Evolutionary conservation across 305 asterid genomes (phyloP).

Genomic region (Lippia alba): DNA sequence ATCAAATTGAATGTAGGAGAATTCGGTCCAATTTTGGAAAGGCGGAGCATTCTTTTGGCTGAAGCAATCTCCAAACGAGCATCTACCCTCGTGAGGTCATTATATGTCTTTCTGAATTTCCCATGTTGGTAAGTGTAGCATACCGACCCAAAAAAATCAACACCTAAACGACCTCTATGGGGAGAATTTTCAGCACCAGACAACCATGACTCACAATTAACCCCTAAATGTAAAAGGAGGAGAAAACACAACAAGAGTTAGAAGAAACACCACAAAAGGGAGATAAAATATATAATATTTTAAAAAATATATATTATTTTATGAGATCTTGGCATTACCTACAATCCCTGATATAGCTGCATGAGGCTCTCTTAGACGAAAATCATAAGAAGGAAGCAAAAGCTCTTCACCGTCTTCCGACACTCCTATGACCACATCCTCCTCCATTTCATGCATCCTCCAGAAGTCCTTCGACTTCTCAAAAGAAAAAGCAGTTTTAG

Average conservation of each 20-base stretch:
- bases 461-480: conserved; percentile 61
- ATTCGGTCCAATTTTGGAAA: conserved; percentile 35
- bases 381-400: conserved; percentile 52
- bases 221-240: conserved; percentile 43
- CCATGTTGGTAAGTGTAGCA: conserved; percentile 67
- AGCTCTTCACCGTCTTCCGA: conserved; percentile 32
- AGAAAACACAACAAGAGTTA: neutral
- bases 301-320: neutral
- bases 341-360: conserved; percentile 68
- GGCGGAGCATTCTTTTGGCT: conserved; percentile 39
- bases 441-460: conserved; percentile 49
- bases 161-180: conserved; percentile 48
- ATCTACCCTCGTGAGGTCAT: conserved; percentile 69
- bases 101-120: conserved; percentile 43
- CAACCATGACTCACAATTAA: conserved; percentile 59
- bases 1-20: conserved; percentile 54
- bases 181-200: conserved; percentile 35
- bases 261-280: neutral
- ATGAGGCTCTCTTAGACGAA: conserved; percentile 64
- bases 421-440: conserved; percentile 41
- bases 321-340: conserved; percentile 42
- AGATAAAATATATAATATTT: neutral
- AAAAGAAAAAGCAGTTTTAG: conserved; percentile 64
- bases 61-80: conserved; percentile 62
- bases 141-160: conserved; percentile 58